Base-by-base conservation (phyloP, 208 protist species). In the Angomonas desouzai region DNA sequence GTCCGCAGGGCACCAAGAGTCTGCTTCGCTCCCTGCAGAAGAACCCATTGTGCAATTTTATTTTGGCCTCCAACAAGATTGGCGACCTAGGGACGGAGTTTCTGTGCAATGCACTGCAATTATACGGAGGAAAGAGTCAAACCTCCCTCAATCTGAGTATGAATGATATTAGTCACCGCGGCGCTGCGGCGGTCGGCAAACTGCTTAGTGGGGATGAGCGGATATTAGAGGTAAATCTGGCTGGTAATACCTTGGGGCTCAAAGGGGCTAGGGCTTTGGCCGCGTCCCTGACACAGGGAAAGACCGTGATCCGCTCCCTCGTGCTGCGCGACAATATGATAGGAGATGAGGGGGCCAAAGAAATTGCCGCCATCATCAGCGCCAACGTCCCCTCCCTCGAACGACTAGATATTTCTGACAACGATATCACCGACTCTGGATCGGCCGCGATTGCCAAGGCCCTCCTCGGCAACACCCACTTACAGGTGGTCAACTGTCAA, bases 271-370 rank as follows among this genome's bases (percentile, higher is more conserved):
- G 89, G 55, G 77, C 74, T 33, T 64, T 94, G 18, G 62, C 77
- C 22, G 64, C 65, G 20, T 70, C 74, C 49, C 57, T 94, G 27
- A 60, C 70, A 0, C 68, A 73, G 33, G 28, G 65, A 11, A 22
- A 30, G 23, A 57, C 48, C 45, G 28, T 0, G 7, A 55, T 94
- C 63, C 85, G 89, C 20, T 67, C 29, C 0, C 66, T 94, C 23
- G 80, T 89, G 53, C 47, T 94, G 1, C 56, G 66, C 27, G 82
- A 92, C 59, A 92, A 89, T 74, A 81, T 89, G 72, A 64, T 94
- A 3, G 89, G 89, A 48, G 85, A 94, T 40, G 83, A 88, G 30
- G 89, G 89, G 4, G 89, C 89, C 9, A 66, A 69, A 38, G 81
- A 89, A 40, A 55, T 92, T 29, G 89, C 83, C 3, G 58, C 60